Conservation (phyloP, 805 yeast genomes). For the Candida silvicultrix region DNA sequence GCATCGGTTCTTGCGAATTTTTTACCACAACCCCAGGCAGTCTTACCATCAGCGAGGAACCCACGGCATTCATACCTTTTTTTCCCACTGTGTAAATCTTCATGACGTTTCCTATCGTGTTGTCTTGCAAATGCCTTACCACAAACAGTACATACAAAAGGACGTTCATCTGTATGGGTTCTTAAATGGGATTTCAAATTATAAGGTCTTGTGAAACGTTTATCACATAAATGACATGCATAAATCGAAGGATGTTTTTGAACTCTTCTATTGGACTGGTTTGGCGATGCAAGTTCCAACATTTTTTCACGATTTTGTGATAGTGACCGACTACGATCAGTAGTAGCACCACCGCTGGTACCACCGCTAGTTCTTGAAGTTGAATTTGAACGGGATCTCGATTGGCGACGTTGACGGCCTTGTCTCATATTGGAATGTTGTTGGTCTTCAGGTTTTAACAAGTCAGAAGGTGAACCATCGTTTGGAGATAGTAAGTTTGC, state of each 20-base stretch:
- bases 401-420: constrained; percentile 34
- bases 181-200: constrained; percentile 86
- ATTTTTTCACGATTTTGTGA: constrained; percentile 42
- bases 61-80: constrained; percentile 73
- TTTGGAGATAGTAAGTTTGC: constrained; percentile 5
- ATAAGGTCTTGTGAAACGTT: constrained; percentile 86
- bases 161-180: constrained; percentile 84
- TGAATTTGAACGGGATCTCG: constrained; percentile 27
- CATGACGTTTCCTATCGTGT: constrained; percentile 74
- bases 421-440: constrained; percentile 15
- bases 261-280: constrained; percentile 43
- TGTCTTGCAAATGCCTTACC: constrained; percentile 80
- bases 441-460: constrained; percentile 12
- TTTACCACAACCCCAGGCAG: constrained; percentile 69
- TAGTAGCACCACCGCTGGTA: constrained; percentile 13
- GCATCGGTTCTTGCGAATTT: constrained; percentile 76
- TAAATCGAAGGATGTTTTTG: constrained; percentile 71
- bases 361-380: constrained; percentile 16
- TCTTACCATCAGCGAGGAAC: constrained; percentile 42
- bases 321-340: constrained; percentile 21
- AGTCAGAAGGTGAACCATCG: constrained; percentile 3
- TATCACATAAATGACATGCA: constrained; percentile 79
- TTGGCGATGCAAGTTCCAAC: constrained; percentile 59
- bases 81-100: constrained; percentile 69
- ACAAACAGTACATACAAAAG: constrained; percentile 65